Conservation (phyloP, 163 green algal species). For the Chlorella variabilis region DNA sequence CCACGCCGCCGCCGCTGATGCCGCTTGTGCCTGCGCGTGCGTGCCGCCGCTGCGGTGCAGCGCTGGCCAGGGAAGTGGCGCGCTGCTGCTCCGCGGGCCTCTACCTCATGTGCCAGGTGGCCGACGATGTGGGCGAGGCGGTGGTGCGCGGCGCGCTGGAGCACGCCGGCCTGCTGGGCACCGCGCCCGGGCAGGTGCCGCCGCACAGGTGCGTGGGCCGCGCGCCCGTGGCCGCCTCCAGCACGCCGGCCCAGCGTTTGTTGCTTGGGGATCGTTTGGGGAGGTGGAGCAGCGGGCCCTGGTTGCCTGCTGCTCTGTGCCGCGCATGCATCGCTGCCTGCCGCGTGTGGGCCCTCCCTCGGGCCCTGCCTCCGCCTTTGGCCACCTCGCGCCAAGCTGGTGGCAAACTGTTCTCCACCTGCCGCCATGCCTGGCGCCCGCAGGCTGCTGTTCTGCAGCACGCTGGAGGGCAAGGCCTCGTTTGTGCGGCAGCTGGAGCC, state of each 20-base stretch:
- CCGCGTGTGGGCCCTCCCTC: no score
- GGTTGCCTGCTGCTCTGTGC: no score
- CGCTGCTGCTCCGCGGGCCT: constrained; percentile 7
- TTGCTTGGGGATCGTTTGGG: not conserved
- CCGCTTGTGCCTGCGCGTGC: constrained; percentile 22
- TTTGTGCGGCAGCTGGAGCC: constrained; percentile 85
- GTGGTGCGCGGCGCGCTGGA: constrained; percentile 78
- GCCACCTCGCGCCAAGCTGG: no score
- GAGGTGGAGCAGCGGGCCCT: no score
- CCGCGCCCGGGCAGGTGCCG: constrained; percentile 50
- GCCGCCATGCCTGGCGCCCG: no score
- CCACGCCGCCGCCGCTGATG: no score
- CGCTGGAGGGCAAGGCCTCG: constrained; percentile 79
- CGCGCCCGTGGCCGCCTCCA: no score
- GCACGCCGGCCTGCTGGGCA: constrained; percentile 70
- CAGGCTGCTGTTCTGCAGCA: constrained; percentile 85
- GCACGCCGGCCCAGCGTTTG: not conserved
- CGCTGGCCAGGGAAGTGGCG: constrained; percentile 12
- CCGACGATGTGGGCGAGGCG: constrained; percentile 82
- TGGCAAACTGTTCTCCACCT: no score
- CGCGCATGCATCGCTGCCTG: no score
- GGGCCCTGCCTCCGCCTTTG: no score
- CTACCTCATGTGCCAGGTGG: constrained; percentile 68
- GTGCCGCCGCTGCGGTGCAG: constrained; percentile 11
- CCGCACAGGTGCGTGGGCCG: constrained; percentile 33